phyloP scores from a whole-genome alignment of 176 grass and related monocot genomes.

The Hordeum vulgare region MorexV3_pseudomolecules_assembly NC_058519.1:198586393-198586892 shows the following conservation, averaged over 20 bases:
- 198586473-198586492: slow-evolving; percentile 67
- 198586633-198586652: slow-evolving; percentile 53
- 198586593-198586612: too few species aligned
- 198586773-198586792: slow-evolving; percentile 60
- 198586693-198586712: slow-evolving; percentile 55
- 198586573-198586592: background rate
- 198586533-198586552: slow-evolving; percentile 63
- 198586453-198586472: slow-evolving; percentile 43
- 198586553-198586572: slow-evolving; percentile 48
- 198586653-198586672: slow-evolving; percentile 53
- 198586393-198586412: slow-evolving; percentile 1
- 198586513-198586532: slow-evolving; percentile 61
- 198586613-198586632: background rate
- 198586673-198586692: slow-evolving; percentile 48
- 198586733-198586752: slow-evolving; percentile 39
- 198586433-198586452: slow-evolving; percentile 17
- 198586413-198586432: slow-evolving; percentile 53
- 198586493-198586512: slow-evolving; percentile 70
- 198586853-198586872: slow-evolving; percentile 40
- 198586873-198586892: slow-evolving; percentile 35
- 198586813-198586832: slow-evolving; percentile 61
- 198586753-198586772: slow-evolving; percentile 50
- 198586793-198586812: slow-evolving; percentile 90
- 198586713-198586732: slow-evolving; percentile 81
- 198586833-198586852: slow-evolving; percentile 48